Percentiles rank a stretch among this genome's conserved stretches.
These are phyloP conservation scores for Rhododendron vialii DNA, from an alignment of 148 eudicot genomes.

Conservation along the genomic window DNA sequence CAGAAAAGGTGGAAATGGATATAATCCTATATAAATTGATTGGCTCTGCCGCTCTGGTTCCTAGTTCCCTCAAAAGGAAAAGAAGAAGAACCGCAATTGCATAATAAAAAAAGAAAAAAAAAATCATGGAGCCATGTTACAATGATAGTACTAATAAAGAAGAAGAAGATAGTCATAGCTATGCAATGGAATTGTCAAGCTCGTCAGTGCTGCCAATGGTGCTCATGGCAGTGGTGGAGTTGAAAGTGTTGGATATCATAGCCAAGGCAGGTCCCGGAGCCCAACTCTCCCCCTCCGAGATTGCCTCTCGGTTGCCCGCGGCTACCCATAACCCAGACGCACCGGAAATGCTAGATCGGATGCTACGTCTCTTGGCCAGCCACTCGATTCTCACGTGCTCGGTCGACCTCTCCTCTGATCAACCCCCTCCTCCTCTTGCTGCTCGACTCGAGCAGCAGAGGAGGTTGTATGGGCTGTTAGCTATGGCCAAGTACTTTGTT, in stretches of 20 bases:
- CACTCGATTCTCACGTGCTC: constrained; percentile 17
- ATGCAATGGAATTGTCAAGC: constrained; percentile 14
- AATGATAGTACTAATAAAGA: background rate
- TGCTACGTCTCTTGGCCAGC: background rate
- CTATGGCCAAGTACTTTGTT: constrained; percentile 27
- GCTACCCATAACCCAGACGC: constrained; percentile 22
- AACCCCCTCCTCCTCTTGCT: background rate
- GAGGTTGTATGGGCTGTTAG: constrained; percentile 25
- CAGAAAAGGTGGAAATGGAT: too few relatives aligned
- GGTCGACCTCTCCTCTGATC: background rate
- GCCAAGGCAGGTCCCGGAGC: constrained; percentile 18
- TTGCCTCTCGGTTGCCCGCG: constrained; percentile 7
- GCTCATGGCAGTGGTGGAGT: constrained; percentile 19
- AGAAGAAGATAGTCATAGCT: background rate
- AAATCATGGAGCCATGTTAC: background rate
- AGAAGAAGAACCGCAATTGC: background rate
- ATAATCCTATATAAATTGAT: background rate
- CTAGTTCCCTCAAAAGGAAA: background rate
- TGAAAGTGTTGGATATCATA: constrained; percentile 30
- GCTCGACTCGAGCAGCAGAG: background rate
- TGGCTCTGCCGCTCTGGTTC: background rate
- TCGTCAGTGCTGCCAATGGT: constrained; percentile 14
- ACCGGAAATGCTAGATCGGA: constrained; percentile 26
- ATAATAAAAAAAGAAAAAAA: background rate
- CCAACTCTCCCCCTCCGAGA: constrained; percentile 23